phyloP scores from a whole-genome alignment of 2,329 filamentous ascomycete genomes.

The Ramularia endophylla region DNA sequence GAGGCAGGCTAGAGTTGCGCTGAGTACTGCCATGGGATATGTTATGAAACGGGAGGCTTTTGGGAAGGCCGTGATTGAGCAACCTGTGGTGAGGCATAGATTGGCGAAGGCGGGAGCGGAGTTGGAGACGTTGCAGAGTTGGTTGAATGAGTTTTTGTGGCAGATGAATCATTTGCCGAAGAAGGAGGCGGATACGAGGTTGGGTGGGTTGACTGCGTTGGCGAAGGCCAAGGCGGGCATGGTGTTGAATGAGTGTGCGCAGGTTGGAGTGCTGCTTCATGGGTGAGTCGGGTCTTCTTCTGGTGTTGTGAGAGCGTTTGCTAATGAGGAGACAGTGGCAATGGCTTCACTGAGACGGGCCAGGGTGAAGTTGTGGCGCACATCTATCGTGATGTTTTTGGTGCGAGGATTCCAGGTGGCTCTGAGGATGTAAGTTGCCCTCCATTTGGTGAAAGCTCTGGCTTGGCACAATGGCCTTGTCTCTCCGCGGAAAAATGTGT shows the following conservation, averaged over 20 bases:
- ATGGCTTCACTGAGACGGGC: slow-evolving; percentile 62
- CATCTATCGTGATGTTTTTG: slow-evolving; percentile 36
- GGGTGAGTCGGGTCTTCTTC: slow-evolving; percentile 34
- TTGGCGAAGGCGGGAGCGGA: slow-evolving; percentile 62
- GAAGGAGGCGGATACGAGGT: slow-evolving; percentile 51
- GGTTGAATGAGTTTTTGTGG: slow-evolving; percentile 64
- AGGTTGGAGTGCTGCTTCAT: slow-evolving; percentile 63
- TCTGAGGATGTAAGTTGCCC: slow-evolving; percentile 52
- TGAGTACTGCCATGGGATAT: slow-evolving; percentile 55
- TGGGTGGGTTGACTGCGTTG: slow-evolving; percentile 65
- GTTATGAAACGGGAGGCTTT: slow-evolving; percentile 61
- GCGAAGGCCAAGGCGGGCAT: slow-evolving; percentile 68
- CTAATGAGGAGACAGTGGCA: slow-evolving; percentile 39
- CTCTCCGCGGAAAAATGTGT: no score
- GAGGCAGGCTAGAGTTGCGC: slow-evolving; percentile 54
- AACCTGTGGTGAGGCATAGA: slow-evolving; percentile 65
- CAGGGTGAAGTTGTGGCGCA: slow-evolving; percentile 65
- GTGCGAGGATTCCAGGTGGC: slow-evolving; percentile 43
- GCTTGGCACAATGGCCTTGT: no score
- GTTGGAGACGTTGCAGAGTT: slow-evolving; percentile 63
- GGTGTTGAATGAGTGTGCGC: slow-evolving; percentile 63
- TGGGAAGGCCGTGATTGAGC: slow-evolving; percentile 61
- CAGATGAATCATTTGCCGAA: slow-evolving; percentile 57
- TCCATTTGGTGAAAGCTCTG: no score
- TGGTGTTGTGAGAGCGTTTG: no score